phyloP scores from a whole-genome alignment of 495 filamentous ascomycete species.

The Aspergillus ostianus region DNA sequence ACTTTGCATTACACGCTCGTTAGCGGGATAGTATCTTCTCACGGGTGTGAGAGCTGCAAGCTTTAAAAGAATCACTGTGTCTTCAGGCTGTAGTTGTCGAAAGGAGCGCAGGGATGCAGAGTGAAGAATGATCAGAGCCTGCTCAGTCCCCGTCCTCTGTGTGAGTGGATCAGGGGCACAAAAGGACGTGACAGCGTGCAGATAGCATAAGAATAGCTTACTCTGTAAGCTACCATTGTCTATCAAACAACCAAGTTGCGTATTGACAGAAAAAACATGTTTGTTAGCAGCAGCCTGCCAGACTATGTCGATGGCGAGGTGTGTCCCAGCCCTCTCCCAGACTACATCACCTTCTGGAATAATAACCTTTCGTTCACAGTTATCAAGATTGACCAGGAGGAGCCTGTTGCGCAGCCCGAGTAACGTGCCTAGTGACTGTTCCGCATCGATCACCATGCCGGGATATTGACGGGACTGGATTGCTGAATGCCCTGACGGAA shows the following conservation, averaged over 20 bases:
- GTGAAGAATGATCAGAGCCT: slow-evolving; percentile 48
- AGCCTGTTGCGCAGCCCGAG: slow-evolving; percentile 55
- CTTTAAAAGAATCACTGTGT: slow-evolving; percentile 34
- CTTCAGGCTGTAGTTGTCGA: slow-evolving; percentile 32
- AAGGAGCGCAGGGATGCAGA: slow-evolving; percentile 54
- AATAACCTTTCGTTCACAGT: slow-evolving; percentile 38
- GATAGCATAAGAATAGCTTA: slow-evolving; percentile 51
- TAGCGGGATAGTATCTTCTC: slow-evolving; percentile 55
- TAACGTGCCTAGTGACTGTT: slow-evolving; percentile 51
- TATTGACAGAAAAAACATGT: slow-evolving; percentile 51
- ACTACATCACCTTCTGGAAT: slow-evolving; percentile 42
- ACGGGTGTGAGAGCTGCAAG: slow-evolving; percentile 55
- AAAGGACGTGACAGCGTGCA: slow-evolving; percentile 63
- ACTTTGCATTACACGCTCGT: slow-evolving; percentile 48
- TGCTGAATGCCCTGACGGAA: slow-evolving; percentile 24
- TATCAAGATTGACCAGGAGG: slow-evolving; percentile 36
- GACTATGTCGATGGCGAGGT: slow-evolving; percentile 43
- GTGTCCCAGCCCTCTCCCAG: slow-evolving; percentile 18
- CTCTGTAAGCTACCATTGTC: slow-evolving; percentile 54
- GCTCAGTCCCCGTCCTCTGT: slow-evolving; percentile 59
- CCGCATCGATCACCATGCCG: slow-evolving; percentile 51
- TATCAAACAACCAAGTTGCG: slow-evolving; percentile 43
- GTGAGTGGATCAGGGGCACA: slow-evolving; percentile 59
- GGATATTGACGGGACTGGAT: slow-evolving; percentile 54
- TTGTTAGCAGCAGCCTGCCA: slow-evolving; percentile 16